Base-by-base conservation (phyloP, 306 rosid genomes). In the Myrica gale region DNA sequence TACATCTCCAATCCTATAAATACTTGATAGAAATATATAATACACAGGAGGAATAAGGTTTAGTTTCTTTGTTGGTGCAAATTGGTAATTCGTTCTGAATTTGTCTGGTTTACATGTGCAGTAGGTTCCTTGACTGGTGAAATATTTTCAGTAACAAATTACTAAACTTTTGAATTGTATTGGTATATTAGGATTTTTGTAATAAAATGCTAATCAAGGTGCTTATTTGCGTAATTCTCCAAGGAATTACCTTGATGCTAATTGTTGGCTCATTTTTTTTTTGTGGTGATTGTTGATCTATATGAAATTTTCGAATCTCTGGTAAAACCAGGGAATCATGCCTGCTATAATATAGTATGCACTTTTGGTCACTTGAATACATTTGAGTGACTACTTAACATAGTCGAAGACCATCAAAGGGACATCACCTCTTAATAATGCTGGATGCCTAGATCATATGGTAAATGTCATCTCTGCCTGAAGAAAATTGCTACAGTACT, bases 271-370 rank as follows among this genome's bases (percentile, higher is more conserved):
- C 66, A 51, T 0, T 72, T 57, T 51, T 58, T 69, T 75, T 74
- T 67, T 26, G 60, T 71, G 68, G 72, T 50, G 79, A 75, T 80
- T 71, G 15, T 53, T 21, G 60, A 58, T 5, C 73, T 68, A 69
- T 76, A 80, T 39, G 51, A 50, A 68, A 2, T 50, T 42, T 23
- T 0, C 79, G 75, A 23, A 16, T 60, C 39, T 51, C 65, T 42
- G 55, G 0, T 61, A 74, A 60, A 75, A 42, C 19, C 16, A 75
- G 45, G 5, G 72, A 68, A 76, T 69, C 73, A 69, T 80, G 60
- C 83, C 83, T 75, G 32, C 68, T 60, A 0, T 51, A 74, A 74
- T n/a, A 26, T 80, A 62, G 47, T 68, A 79, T 32, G 75, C 79
- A 9, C 23, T 68, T 68, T 15, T 51, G 52, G 70, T 63, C 53